Evolutionary conservation across 345 rosid species (phyloP).

Genomic region (Eucalyptus cladocalyx): DNA sequence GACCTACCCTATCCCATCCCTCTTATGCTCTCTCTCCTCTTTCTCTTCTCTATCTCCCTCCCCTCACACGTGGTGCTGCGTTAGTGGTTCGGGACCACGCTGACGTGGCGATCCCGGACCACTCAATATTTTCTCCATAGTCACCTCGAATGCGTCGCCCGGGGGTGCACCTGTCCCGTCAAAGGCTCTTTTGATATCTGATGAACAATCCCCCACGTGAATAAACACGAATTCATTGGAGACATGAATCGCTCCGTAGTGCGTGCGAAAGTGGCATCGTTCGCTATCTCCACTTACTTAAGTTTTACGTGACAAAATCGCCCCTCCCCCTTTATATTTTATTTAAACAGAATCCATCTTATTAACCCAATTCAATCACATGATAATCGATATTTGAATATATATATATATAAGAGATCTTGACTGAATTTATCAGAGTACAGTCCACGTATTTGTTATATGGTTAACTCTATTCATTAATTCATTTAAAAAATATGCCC

Average conservation of each 20-base stretch:
- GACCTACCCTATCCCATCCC: no score
- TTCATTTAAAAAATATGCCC: not conserved
- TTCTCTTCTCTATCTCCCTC: no score
- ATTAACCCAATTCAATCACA: not conserved
- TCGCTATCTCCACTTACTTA: not conserved
- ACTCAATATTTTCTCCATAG: no score
- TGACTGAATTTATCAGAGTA: not conserved
- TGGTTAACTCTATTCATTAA: not conserved
- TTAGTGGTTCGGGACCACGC: no score
- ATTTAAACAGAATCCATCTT: not conserved
- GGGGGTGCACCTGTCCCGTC: not conserved
- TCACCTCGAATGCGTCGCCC: accelerated
- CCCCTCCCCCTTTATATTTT: not conserved
- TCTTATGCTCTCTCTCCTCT: no score
- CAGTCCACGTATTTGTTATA: not conserved
- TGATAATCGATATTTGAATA: not conserved
- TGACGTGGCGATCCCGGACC: no score
- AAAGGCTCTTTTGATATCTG: not conserved
- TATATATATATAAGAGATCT: not conserved
- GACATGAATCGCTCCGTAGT: not conserved
- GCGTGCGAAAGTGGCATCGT: not conserved
- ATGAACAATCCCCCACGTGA: not conserved
- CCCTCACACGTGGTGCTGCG: no score
- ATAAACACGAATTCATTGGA: not conserved
- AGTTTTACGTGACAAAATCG: not conserved